Percentiles rank a stretch among this genome's conserved stretches.
Conservation (phyloP, 805 yeast species). For the Grigorovia transvaalensis region DNA sequence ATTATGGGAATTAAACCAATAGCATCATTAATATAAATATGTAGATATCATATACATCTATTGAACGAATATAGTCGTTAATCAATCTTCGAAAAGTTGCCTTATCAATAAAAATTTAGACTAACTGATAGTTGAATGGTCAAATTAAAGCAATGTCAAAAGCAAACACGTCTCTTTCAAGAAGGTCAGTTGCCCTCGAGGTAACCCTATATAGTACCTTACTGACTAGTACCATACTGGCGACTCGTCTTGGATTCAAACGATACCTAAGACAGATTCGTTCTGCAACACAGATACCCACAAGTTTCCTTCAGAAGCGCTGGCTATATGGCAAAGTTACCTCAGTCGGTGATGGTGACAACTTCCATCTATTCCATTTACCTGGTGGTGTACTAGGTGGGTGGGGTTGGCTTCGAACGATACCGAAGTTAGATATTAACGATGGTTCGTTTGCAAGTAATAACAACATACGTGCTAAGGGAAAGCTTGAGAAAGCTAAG, state of each 20-base stretch:
- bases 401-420: conserved; percentile 81
- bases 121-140: too few species aligned
- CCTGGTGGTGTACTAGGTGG: conserved; percentile 87
- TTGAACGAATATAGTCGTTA: too few species aligned
- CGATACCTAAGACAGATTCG: conserved; percentile 41
- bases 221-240: conserved; percentile 27
- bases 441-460: background rate
- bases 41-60: background rate
- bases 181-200: background rate
- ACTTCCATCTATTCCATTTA: conserved; percentile 82
- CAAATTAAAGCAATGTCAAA: background rate
- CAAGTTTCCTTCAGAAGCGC: conserved; percentile 31
- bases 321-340: conserved; percentile 66
- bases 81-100: background rate
- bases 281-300: conserved; percentile 42
- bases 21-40: too few species aligned
- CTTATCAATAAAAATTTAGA: background rate
- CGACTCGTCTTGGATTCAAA: conserved; percentile 36
- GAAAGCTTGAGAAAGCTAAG: background rate
- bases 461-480: background rate
- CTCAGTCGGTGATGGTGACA: conserved; percentile 92
- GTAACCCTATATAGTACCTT: background rate
- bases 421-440: conserved; percentile 41
- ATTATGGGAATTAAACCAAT: conserved; percentile 38
- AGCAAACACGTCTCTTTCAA: background rate